Percentiles rank a stretch among this genome's conserved stretches.
Conservation (phyloP, 1,284 basidiomycete genomes). For the Porodaedalea pini region DNA sequence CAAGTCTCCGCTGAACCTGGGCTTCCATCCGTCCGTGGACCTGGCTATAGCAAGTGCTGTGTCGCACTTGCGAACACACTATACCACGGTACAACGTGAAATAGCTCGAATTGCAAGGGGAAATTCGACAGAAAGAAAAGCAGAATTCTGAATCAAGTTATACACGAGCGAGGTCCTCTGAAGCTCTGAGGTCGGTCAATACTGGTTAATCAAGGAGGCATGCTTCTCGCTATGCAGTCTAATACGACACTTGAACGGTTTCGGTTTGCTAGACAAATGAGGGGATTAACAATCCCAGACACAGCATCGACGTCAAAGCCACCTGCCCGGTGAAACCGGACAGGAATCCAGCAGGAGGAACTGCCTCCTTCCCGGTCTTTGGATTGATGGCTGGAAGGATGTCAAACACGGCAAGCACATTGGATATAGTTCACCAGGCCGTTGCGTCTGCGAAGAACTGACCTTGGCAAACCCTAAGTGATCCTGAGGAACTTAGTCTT, state of each 20-base stretch:
- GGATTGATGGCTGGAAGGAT: slow-evolving; percentile 15
- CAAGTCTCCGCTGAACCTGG: too few relatives aligned
- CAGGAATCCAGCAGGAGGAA: slow-evolving; percentile 1
- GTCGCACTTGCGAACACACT: too few relatives aligned
- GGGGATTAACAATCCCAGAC: background rate
- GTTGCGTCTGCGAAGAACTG: slow-evolving; percentile 19
- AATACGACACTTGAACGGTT: slow-evolving; percentile 5
- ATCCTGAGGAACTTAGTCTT: too few relatives aligned
- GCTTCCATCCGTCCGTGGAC: too few relatives aligned
- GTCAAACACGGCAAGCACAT: slow-evolving; percentile 23
- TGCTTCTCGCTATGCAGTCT: slow-evolving; percentile 4
- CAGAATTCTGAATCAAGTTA: too few relatives aligned
- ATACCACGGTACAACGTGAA: too few relatives aligned
- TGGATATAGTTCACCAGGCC: slow-evolving; percentile 23
- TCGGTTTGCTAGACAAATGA: slow-evolving; percentile 1
- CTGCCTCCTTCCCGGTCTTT: background rate
- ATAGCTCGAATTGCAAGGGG: too few relatives aligned
- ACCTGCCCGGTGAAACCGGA: slow-evolving; percentile 5
- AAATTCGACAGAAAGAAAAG: too few relatives aligned
- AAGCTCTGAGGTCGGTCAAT: background rate
- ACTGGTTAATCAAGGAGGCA: background rate
- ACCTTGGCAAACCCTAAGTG: slow-evolving; percentile 23
- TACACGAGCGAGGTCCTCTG: too few relatives aligned
- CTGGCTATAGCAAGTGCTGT: too few relatives aligned
- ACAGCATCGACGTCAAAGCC: background rate